These are phyloP conservation scores for Xylariales sp. DNA, from an alignment of 2,329 filamentous ascomycete species.

Conservation along the genomic window DNA sequence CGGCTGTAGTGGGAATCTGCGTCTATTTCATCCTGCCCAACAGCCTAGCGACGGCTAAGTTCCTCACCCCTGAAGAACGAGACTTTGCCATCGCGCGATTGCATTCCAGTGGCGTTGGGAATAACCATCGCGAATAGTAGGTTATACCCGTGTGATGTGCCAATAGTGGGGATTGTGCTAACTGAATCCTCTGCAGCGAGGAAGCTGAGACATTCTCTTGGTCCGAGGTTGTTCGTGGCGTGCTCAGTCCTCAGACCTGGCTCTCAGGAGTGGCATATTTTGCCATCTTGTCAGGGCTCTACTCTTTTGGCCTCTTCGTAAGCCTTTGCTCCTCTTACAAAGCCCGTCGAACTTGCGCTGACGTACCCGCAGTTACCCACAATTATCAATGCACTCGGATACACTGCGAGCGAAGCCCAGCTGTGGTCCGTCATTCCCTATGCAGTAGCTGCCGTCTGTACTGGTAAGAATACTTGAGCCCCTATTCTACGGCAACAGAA, in stretches of 20 bases:
- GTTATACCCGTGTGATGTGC: too few relatives aligned
- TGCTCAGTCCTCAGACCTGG: constrained; percentile 59
- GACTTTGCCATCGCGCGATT: constrained; percentile 42
- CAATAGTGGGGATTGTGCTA: too few relatives aligned
- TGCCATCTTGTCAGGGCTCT: constrained; percentile 52
- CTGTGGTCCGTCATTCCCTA: constrained; percentile 63
- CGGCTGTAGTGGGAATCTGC: constrained; percentile 46
- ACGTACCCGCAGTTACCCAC: constrained; percentile 48
- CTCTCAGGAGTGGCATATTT: constrained; percentile 59
- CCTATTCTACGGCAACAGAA: too few relatives aligned
- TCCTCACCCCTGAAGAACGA: constrained; percentile 49
- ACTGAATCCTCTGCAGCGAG: too few relatives aligned
- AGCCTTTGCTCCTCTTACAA: constrained; percentile 15
- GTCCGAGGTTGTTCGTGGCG: constrained; percentile 58
- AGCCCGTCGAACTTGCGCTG: too few relatives aligned
- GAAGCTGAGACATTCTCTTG: constrained; percentile 48
- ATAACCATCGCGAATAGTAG: not conserved
- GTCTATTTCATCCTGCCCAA: constrained; percentile 53
- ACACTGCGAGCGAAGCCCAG: constrained; percentile 52
- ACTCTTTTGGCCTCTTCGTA: constrained; percentile 62
- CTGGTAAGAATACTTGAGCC: constrained; percentile 38
- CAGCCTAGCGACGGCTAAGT: constrained; percentile 45
- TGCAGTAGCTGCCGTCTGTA: constrained; percentile 53
- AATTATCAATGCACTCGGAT: constrained; percentile 54
- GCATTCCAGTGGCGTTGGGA: constrained; percentile 10